A percentile compares a stretch with the other conserved stretches of the same genome.
Conservation (phyloP, 164 flowering plant genomes). For the Protea cynaroides region DNA sequence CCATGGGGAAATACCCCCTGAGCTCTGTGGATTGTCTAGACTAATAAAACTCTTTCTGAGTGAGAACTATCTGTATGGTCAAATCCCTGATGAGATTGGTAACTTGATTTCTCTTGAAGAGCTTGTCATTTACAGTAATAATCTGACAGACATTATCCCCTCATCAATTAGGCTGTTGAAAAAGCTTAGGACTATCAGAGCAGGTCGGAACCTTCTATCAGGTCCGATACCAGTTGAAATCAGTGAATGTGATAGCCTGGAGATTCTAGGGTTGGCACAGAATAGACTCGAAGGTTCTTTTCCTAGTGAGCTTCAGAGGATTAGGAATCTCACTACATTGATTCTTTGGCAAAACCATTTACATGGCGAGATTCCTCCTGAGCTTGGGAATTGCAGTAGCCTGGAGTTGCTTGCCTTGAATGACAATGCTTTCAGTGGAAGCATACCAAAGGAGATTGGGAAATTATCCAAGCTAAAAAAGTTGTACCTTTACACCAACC, state of each 20-base stretch:
- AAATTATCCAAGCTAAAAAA: conserved; percentile 26
- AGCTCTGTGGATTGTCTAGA: conserved; percentile 22
- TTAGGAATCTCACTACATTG: conserved; percentile 37
- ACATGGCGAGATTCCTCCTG: conserved; percentile 45
- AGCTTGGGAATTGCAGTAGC: conserved; percentile 42
- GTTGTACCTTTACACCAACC: conserved; percentile 44
- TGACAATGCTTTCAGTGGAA: conserved; percentile 38
- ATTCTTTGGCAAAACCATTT: conserved; percentile 47
- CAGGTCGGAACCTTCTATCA: conserved; percentile 40
- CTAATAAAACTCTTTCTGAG: conserved; percentile 40
- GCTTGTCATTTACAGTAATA: conserved; percentile 47
- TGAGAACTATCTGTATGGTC: conserved; percentile 42
- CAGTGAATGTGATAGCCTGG: conserved; percentile 38
- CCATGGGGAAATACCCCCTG: conserved; percentile 33
- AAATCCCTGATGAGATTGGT: conserved; percentile 37
- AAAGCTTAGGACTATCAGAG: conserved; percentile 38
- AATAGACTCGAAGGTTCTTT: conserved; percentile 39
- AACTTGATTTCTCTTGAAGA: conserved; percentile 33
- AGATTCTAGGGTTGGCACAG: conserved; percentile 46
- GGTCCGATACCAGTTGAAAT: conserved; percentile 48
- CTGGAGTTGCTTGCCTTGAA: conserved; percentile 42
- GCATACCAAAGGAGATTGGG: conserved; percentile 47
- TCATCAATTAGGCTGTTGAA: conserved; percentile 31
- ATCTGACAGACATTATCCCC: conserved; percentile 47
- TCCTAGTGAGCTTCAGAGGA: conserved; percentile 40